Evolutionary conservation across 2,329 filamentous ascomycete species (phyloP).

Genomic region (Clonostachys sp.): DNA sequence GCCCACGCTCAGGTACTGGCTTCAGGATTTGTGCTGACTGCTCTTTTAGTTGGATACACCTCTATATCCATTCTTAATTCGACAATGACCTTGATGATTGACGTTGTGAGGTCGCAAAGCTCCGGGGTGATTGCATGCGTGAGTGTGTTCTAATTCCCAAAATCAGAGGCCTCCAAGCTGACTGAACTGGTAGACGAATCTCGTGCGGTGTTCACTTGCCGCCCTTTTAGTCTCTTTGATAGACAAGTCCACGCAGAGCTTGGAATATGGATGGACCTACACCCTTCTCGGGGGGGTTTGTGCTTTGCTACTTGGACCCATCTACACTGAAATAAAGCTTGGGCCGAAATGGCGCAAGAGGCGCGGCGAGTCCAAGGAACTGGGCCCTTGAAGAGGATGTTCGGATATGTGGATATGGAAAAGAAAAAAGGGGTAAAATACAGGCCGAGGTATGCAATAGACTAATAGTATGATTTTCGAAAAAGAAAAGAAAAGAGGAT

Average conservation of each 20-base stretch:
- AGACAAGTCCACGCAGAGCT: slow-evolving; percentile 11
- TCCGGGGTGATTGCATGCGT: slow-evolving; percentile 19
- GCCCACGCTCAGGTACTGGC: background rate
- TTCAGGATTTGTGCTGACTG: background rate
- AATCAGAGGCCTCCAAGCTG: background rate
- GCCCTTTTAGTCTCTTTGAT: slow-evolving; percentile 17
- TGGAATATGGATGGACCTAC: slow-evolving; percentile 12
- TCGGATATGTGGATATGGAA: too few relatives aligned
- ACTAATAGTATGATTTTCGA: too few relatives aligned
- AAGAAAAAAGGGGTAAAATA: too few relatives aligned
- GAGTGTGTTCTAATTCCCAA: background rate
- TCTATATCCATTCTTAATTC: slow-evolving; percentile 21
- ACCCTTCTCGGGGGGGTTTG: slow-evolving; percentile 11
- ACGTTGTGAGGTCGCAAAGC: slow-evolving; percentile 18
- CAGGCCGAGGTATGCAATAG: too few relatives aligned
- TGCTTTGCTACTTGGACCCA: slow-evolving; percentile 7
- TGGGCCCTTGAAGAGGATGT: too few relatives aligned
- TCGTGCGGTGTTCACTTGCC: slow-evolving; percentile 18
- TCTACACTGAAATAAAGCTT: slow-evolving; percentile 12
- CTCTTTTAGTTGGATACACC: slow-evolving; percentile 15
- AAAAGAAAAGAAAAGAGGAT: too few relatives aligned
- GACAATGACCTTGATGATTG: slow-evolving; percentile 22
- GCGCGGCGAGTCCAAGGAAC: background rate
- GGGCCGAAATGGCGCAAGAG: slow-evolving; percentile 10
- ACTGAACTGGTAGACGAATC: slow-evolving; percentile 12